Evolutionary conservation across 1,284 basidiomycete species (phyloP).

Genomic region (Veloboletus limbatus): DNA sequence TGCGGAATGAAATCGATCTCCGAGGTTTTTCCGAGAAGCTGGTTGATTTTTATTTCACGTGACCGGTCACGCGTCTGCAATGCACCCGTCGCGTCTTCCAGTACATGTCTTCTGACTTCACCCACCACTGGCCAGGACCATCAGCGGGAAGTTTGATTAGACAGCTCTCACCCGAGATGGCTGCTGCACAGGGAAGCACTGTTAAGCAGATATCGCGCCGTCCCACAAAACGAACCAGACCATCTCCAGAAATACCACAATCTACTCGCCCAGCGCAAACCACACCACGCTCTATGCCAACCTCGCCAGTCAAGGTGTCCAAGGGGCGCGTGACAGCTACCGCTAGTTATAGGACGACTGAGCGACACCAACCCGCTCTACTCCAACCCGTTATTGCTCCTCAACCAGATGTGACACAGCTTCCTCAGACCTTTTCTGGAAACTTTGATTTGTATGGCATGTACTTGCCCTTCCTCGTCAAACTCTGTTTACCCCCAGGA

Average conservation of each 20-base stretch:
- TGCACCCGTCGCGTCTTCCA: no score
- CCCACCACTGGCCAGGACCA: conserved; percentile 14
- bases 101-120: no score
- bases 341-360: neutral
- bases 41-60: conserved; percentile 24
- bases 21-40: conserved; percentile 21
- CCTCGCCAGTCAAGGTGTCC: conserved; percentile 12
- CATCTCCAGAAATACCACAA: conserved; percentile 14
- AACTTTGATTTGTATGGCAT: conserved; percentile 43
- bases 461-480: conserved; percentile 35
- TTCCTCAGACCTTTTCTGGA: conserved; percentile 25
- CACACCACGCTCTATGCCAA: conserved; percentile 2
- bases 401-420: conserved; percentile 8
- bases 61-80: conserved; percentile 13
- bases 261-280: conserved; percentile 4
- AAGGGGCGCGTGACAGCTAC: conserved; percentile 8
- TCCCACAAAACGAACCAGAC: conserved; percentile 17
- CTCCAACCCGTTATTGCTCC: conserved; percentile 8
- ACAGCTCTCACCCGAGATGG: conserved; percentile 20
- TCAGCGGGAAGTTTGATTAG: conserved; percentile 21
- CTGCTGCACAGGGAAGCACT: conserved; percentile 1
- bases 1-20: conserved; percentile 6
- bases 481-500: conserved; percentile 32
- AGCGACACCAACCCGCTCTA: conserved; percentile 2
- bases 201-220: conserved; percentile 17